Percentiles rank a stretch among this genome's conserved stretches.
These are phyloP conservation scores for Leptographium wingfieldii DNA, from an alignment of 2,329 filamentous ascomycete genomes.

Conservation along the genomic window DNA sequence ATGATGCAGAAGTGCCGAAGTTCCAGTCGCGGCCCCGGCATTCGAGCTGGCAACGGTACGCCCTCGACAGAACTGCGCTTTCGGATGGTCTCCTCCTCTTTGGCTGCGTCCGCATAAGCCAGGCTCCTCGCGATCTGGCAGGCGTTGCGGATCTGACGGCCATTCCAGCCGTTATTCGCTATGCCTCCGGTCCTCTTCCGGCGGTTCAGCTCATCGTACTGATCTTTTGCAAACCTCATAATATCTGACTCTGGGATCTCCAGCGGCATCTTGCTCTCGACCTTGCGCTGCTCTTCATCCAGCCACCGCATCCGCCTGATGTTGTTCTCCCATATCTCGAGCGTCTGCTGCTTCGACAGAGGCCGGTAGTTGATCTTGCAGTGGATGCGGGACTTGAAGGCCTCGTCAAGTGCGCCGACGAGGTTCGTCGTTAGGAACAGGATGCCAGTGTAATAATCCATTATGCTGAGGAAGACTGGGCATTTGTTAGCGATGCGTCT, in stretches of 20 bases:
- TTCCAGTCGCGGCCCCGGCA: neutral
- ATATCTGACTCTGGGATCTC: slow-evolving; percentile 1
- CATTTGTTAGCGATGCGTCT: neutral
- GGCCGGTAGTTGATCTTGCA: slow-evolving; percentile 27
- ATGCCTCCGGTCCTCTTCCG: neutral
- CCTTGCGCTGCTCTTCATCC: slow-evolving; percentile 4
- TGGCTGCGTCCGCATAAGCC: slow-evolving; percentile 6
- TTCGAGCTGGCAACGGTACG: neutral
- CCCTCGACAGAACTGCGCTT: neutral
- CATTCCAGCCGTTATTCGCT: slow-evolving; percentile 10
- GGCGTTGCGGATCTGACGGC: slow-evolving; percentile 27
- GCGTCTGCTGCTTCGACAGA: slow-evolving; percentile 7
- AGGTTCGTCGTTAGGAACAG: slow-evolving; percentile 39
- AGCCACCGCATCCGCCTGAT: slow-evolving; percentile 7
- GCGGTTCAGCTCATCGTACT: neutral
- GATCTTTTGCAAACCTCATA: slow-evolving; percentile 4
- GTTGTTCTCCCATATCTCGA: slow-evolving; percentile 12
- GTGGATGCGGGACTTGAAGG: slow-evolving; percentile 37
- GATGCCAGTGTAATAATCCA: slow-evolving; percentile 36
- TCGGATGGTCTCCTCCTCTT: neutral
- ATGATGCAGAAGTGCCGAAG: slow-evolving; percentile 2
- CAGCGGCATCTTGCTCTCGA: neutral
- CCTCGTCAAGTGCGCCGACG: slow-evolving; percentile 34
- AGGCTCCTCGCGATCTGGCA: slow-evolving; percentile 14
- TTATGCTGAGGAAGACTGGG: slow-evolving; percentile 30